Evolutionary conservation across 1,139 yeast genomes (phyloP).

Genomic region (Ogataea hybrid): DNA sequence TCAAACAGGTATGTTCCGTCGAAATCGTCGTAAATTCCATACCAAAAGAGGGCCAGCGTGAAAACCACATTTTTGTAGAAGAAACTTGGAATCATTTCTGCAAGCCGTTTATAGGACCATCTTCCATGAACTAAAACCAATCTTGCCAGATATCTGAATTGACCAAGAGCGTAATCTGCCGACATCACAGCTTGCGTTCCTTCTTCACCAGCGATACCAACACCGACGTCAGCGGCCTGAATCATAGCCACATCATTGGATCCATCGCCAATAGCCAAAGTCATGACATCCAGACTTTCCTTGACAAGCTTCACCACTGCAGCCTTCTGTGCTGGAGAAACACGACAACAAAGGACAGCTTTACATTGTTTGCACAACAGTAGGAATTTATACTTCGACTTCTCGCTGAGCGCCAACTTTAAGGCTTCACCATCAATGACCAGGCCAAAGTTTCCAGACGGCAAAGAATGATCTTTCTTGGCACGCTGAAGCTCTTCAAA

Average conservation of each 20-base stretch:
- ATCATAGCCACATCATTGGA: constrained; percentile 99
- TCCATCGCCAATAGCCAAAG: constrained; percentile 96
- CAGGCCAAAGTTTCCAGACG: constrained; percentile 74
- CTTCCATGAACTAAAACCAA: constrained; percentile 89
- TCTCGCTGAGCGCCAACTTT: constrained; percentile 62
- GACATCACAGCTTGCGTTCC: constrained; percentile 99
- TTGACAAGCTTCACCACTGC: constrained; percentile 90
- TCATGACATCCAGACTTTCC: constrained; percentile 76
- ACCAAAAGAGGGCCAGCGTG: constrained; percentile 89
- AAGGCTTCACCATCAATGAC: constrained; percentile 93
- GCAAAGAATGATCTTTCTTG: constrained; percentile 70
- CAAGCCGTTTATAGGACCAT: constrained; percentile 89
- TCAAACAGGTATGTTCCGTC: constrained; percentile 93
- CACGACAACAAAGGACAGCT: constrained; percentile 93
- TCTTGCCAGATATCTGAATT: constrained; percentile 79
- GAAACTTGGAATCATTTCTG: constrained; percentile 93
- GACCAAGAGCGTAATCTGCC: constrained; percentile 95
- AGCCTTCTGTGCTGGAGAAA: constrained; percentile 96
- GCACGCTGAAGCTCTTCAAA: constrained; percentile 59
- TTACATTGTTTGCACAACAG: constrained; percentile 89
- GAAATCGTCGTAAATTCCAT: constrained; percentile 77
- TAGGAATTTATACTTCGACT: constrained; percentile 62
- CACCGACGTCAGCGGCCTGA: constrained; percentile 97
- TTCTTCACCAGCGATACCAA: constrained; percentile 98
- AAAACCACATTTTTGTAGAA: constrained; percentile 91